phyloP scores from a whole-genome alignment of 805 yeast genomes.

The Metschnikowia kofuensis region DNA sequence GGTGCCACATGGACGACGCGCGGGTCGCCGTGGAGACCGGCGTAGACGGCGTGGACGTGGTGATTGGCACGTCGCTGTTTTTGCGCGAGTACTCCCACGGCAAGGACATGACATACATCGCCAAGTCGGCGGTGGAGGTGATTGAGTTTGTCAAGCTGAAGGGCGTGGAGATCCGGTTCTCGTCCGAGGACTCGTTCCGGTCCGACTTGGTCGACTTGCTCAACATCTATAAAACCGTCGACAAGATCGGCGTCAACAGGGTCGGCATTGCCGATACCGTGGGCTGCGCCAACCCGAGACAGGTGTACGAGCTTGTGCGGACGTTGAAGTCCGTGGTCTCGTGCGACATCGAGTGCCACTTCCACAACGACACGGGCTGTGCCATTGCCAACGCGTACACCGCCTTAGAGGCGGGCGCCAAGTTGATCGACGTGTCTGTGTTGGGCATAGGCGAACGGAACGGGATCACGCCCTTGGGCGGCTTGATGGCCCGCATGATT shows the following conservation, averaged over 20 bases:
- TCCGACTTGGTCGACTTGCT: constrained; percentile 92
- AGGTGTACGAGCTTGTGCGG: constrained; percentile 93
- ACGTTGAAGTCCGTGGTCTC: constrained; percentile 90
- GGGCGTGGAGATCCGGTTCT: constrained; percentile 94
- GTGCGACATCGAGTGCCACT: constrained; percentile 97
- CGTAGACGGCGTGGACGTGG: constrained; percentile 98
- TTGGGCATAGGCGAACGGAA: constrained; percentile 98
- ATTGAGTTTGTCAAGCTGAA: constrained; percentile 96
- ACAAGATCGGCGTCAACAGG: constrained; percentile 95
- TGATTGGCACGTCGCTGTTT: constrained; percentile 95
- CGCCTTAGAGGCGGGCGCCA: constrained; percentile 97
- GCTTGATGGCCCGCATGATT: constrained; percentile 98
- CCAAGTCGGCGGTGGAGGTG: constrained; percentile 93
- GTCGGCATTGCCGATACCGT: constrained; percentile 99
- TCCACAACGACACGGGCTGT: constrained; percentile 99
- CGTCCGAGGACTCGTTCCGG: constrained; percentile 97
- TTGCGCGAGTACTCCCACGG: constrained; percentile 95
- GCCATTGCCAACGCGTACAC: constrained; percentile 98
- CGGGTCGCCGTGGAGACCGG: constrained; percentile 96
- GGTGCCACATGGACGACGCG: constrained; percentile 99
- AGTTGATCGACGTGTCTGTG: constrained; percentile 89
- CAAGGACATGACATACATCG: constrained; percentile 97
- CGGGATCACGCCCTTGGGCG: constrained; percentile 97
- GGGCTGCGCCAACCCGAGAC: constrained; percentile 99
- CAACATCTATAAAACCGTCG: constrained; percentile 94